Evolutionary conservation across 371 early-diverging fungal species (phyloP), one percentile per base, ranked within the genome.

Genomic region (Mortierella sp.): DNA sequence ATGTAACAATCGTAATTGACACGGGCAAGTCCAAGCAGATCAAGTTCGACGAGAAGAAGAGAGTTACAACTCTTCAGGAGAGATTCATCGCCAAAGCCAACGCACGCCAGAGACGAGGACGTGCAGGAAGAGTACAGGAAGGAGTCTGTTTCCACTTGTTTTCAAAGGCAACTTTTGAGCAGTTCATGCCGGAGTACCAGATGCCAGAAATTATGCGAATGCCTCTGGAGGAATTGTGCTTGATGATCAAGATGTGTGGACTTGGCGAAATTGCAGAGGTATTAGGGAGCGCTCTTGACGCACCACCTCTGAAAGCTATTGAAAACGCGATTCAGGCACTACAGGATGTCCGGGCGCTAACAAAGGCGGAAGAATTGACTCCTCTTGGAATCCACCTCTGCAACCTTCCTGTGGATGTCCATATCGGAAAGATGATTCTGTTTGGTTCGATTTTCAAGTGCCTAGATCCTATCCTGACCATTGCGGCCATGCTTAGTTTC

Each of bases 1-100:
- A 96, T 79, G 93, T 98, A 15, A 96, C 95, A 0, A 91, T 94
- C 65, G 99, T 99, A 0, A 92, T 99, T 64, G 99, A 99, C 83
- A 87, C 93, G 1, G 99, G 98, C 21, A 90, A 94, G 84, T 91
- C 93, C 5, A 98, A 97, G 67, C 91, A 93, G 48, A 86, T 93
- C 21, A 87, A 87, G 84, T 92, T 89, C 74, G 95, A 97, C 69
- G 87, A 89, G 52, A 87, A 88, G 65, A 85, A 88, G 59, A 80
- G 89, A 40, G 87, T 96, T n/a, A 89, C 94, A 1, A 85, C 87
- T 1, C 72, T 98, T 52, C 84, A 87, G 16, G 94, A 94, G 64
- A 87, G 84, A 21, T 90, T 89, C 52, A 85, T 98, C 21, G 90
- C 95, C 36, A 91, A 91, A 67, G 96, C 98, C 19, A 96, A 95